phyloP scores from a whole-genome alignment of 2,329 filamentous ascomycete genomes.

The Graphiopsis chlorocephala region DNA sequence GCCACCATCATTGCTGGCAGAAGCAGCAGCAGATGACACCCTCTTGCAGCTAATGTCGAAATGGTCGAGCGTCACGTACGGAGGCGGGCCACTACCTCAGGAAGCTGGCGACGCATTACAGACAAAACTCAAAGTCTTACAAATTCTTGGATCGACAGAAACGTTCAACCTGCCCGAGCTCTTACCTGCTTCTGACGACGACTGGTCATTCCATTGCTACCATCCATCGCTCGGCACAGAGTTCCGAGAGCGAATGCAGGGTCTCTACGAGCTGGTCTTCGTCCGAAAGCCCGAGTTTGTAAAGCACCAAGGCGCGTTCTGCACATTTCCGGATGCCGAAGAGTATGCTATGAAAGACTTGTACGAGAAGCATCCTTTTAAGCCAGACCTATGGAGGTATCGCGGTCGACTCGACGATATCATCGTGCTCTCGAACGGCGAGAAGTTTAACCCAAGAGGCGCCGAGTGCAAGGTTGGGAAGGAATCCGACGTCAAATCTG shows the following conservation, averaged over 20 bases:
- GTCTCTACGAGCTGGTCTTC: constrained; percentile 9
- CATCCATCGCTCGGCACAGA: constrained; percentile 13
- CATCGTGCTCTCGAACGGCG: constrained; percentile 32
- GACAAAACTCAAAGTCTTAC: constrained; percentile 10
- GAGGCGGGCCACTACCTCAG: constrained; percentile 17
- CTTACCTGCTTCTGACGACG: constrained; percentile 14
- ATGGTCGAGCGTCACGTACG: constrained; percentile 17
- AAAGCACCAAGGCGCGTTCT: constrained; percentile 28
- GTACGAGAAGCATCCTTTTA: constrained; percentile 29
- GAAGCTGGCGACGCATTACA: constrained; percentile 14
- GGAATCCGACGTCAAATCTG: constrained; percentile 31
- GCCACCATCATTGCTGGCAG: constrained; percentile 17
- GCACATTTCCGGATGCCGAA: constrained; percentile 32
- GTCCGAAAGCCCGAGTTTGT: constrained; percentile 17
- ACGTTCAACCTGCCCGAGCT: constrained; percentile 19
- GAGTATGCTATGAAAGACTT: constrained; percentile 32
- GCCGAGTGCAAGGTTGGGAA: constrained; percentile 20
- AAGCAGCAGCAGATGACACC: constrained; percentile 8
- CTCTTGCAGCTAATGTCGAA: constrained; percentile 5
- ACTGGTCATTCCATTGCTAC: constrained; percentile 14
- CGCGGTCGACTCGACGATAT: constrained; percentile 31
- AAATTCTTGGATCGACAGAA: constrained; percentile 18
- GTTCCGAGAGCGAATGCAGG: constrained; percentile 1
- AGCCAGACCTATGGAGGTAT: constrained; percentile 28
- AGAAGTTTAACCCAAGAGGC: constrained; percentile 30